Conservation (phyloP, 1,139 yeast genomes). For the Arxiozyma telluris region DNA sequence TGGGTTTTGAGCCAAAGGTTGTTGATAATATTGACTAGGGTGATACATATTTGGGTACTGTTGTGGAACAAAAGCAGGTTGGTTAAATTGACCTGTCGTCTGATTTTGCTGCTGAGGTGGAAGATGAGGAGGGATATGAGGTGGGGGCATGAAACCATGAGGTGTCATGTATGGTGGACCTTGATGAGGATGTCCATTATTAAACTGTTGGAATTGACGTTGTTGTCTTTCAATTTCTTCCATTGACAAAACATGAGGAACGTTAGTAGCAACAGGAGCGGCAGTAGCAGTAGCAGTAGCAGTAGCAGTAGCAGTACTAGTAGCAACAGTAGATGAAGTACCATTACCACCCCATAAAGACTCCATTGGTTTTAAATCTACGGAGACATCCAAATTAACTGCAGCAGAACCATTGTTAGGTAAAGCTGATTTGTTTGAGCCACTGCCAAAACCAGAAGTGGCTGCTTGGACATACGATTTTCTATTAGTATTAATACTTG, state of each 20-base stretch:
- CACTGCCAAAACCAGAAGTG: conserved; percentile 13
- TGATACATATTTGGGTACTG: conserved; percentile 3
- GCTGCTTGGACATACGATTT: conserved; percentile 56
- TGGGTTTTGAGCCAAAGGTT: conserved; percentile 1
- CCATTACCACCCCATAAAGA: conserved; percentile 45
- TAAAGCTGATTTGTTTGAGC: background rate
- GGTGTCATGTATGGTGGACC: conserved; percentile 1
- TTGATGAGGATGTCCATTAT: background rate
- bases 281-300: conserved; percentile 8
- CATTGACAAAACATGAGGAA: conserved; percentile 23
- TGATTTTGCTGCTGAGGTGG: conserved; percentile 3
- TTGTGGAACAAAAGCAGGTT: background rate
- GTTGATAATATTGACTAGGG: conserved; percentile 11
- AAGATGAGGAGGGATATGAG: background rate
- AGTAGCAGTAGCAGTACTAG: conserved; percentile 1
- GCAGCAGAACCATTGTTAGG: conserved; percentile 4
- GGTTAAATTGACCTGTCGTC: conserved; percentile 2
- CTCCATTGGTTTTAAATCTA: conserved; percentile 55
- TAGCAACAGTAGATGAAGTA: background rate
- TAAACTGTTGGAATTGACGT: conserved; percentile 17
- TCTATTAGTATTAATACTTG: conserved; percentile 25
- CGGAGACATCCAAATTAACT: conserved; percentile 22
- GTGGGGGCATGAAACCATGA: conserved; percentile 1
- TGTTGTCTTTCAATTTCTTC: conserved; percentile 30
- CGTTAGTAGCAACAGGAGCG: conserved; percentile 11